Evolutionary conservation across 129 eudicot genomes (phyloP), one percentile per base, ranked within the genome.

Genomic region (Calendula officinalis): DNA sequence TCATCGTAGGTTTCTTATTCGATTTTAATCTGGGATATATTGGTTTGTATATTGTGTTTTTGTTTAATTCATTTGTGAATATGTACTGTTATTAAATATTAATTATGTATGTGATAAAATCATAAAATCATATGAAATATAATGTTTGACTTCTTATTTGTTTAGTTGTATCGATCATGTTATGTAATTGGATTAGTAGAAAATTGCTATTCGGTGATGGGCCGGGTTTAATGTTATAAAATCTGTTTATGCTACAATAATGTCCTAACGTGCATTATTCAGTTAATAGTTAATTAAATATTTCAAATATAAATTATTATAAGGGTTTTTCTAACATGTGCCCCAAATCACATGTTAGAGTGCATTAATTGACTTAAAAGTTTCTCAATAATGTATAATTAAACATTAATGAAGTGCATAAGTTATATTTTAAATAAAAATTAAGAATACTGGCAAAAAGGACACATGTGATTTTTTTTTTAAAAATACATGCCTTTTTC

Each of bases 1-100:
- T 60, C 70, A 61, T 62, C 51, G 9, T 78, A 78, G 66, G 14
- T 5, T 41, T 61, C 52, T 7, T n/a, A 57, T 66, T 22, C 11
- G 14, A 12, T 14, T 64, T 54, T 70, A 33, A 51, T 51, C 34
- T 62, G 51, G 60, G 70, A 58, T 64, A 42, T 58, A 43, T 10
- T 56, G 12, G 14, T 61, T 37, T 22, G 49, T 54, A 30, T 3
- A 54, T 42, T n/a, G 30, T 2, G 30, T 22, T 22, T 22, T 22
- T 22, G 30, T 22, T 22, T 22, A 2, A 22, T 22, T 22, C 30
- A 22, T n/a, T 51, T 71, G 76, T 71, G 62, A 50, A 71, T 62
- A 71, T 41, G 12, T 43, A 61, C 17, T 16, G 34, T 16, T 45
- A 45, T 69, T 68, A 0, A 44, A 32, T 27, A 39, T 7, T 27